These are phyloP conservation scores for Carex myosuroides DNA, from an alignment of 176 grass and related monocot genomes.

Conservation along the genomic window DNA sequence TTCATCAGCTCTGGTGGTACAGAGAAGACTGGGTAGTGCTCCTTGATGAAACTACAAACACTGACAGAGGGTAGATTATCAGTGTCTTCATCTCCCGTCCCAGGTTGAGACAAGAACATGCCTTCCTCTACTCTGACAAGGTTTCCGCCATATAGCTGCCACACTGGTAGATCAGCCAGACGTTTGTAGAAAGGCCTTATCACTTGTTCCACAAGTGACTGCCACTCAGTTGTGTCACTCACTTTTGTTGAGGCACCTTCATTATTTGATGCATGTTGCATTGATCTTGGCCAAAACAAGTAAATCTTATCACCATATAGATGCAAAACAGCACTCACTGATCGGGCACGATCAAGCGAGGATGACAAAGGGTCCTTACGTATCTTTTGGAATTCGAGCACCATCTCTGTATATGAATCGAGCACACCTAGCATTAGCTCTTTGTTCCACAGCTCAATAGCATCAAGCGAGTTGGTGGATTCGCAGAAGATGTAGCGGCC, in stretches of 20 bases:
- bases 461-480: conserved; percentile 33
- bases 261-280: conserved; percentile 39
- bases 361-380: conserved; percentile 64
- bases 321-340: conserved; percentile 62
- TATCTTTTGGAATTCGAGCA: conserved; percentile 94
- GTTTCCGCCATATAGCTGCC: conserved; percentile 88
- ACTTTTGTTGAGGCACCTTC: conserved; percentile 36
- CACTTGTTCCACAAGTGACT: conserved; percentile 80
- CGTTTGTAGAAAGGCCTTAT: conserved; percentile 91
- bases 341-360: conserved; percentile 48
- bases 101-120: conserved; percentile 87
- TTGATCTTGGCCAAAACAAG: conserved; percentile 91
- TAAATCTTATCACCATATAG: conserved; percentile 83
- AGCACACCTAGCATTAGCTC: conserved; percentile 86
- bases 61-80: conserved; percentile 67
- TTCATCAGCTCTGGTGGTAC: conserved; percentile 88
- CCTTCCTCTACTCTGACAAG: conserved; percentile 94
- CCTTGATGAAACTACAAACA: conserved; percentile 99
- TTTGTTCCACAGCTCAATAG: conserved; percentile 85
- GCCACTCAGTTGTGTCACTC: conserved; percentile 72
- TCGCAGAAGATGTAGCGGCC: conserved; percentile 82
- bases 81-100: conserved; percentile 52
- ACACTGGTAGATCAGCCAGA: conserved; percentile 88
- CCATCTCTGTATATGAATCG: conserved; percentile 94
- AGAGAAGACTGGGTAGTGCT: conserved; percentile 96